phyloP scores from a whole-genome alignment of 345 rosid genomes.

The Hibiscus mutabilis region DNA sequence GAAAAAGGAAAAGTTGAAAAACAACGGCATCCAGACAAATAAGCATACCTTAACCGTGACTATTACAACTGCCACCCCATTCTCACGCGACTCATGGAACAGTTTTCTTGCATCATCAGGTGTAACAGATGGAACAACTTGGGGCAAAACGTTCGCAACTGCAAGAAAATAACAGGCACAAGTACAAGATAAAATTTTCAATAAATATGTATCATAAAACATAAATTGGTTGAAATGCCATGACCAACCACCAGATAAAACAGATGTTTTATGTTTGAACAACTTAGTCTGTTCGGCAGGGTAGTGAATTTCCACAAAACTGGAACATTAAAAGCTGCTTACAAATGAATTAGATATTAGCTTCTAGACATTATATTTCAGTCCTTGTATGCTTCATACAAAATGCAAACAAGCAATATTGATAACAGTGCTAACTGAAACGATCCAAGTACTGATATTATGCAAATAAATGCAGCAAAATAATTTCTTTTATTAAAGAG shows the following conservation, averaged over 20 bases:
- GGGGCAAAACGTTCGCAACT: slow-evolving; percentile 29
- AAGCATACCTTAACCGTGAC: slow-evolving; percentile 27
- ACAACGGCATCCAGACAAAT: not conserved
- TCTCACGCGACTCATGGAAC: slow-evolving; percentile 22
- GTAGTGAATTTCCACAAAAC: not conserved
- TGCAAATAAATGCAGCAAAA: too few species aligned
- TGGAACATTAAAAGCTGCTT: not conserved
- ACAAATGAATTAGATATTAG: not conserved
- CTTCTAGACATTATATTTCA: not conserved
- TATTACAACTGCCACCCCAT: slow-evolving; percentile 24
- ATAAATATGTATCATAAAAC: not conserved
- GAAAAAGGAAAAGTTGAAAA: not conserved
- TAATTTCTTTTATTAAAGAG: too few species aligned
- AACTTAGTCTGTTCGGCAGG: not conserved
- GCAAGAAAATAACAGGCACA: slow-evolving; percentile 4
- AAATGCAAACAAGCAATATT: too few species aligned
- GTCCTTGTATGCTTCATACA: not conserved
- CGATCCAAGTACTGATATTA: too few species aligned
- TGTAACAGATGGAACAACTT: slow-evolving; percentile 26
- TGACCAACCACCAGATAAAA: not conserved
- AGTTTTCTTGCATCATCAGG: slow-evolving; percentile 28
- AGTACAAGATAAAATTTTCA: not conserved
- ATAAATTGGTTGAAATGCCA: not conserved
- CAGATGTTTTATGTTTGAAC: not conserved
- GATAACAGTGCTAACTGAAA: too few species aligned